A percentile compares a stretch with the other conserved stretches of the same genome.
phyloP scores from a whole-genome alignment of 164 flowering plant genomes.

The Annona squamosa region DNA sequence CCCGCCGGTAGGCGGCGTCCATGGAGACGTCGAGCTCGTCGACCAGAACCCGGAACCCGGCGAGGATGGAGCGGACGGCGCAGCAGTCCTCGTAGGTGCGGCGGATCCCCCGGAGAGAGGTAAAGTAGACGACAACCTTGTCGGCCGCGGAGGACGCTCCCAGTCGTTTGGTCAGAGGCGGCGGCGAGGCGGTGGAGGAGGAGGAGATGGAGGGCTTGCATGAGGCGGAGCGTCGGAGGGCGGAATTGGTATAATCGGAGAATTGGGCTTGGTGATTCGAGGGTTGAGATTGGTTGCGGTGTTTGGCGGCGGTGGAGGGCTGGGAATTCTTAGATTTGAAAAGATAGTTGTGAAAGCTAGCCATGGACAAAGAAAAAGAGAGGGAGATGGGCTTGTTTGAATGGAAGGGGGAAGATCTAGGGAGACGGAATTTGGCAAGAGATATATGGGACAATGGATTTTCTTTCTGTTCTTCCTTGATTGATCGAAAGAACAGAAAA shows the following conservation, averaged over 20 bases:
- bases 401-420: too few species aligned
- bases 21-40: conserved; percentile 91
- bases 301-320: background rate
- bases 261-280: background rate
- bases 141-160: conserved; percentile 24
- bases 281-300: background rate
- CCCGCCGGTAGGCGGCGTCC: conserved; percentile 66
- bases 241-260: background rate
- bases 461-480: too few species aligned
- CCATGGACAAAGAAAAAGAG: background rate
- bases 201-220: background rate
- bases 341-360: background rate
- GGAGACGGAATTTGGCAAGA: too few species aligned
- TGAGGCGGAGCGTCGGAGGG: background rate
- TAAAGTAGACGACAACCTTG: conserved; percentile 62
- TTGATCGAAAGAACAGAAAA: too few species aligned
- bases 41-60: conserved; percentile 61
- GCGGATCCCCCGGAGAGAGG: conserved; percentile 77
- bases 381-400: background rate
- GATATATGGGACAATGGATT: too few species aligned
- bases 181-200: background rate
- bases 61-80: conserved; percentile 52
- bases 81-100: conserved; percentile 86
- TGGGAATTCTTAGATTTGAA: background rate
- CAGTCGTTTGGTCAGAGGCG: background rate